These are phyloP conservation scores for Penicillium sumatraense DNA, from an alignment of 2,329 filamentous ascomycete genomes.

Conservation along the genomic window DNA sequence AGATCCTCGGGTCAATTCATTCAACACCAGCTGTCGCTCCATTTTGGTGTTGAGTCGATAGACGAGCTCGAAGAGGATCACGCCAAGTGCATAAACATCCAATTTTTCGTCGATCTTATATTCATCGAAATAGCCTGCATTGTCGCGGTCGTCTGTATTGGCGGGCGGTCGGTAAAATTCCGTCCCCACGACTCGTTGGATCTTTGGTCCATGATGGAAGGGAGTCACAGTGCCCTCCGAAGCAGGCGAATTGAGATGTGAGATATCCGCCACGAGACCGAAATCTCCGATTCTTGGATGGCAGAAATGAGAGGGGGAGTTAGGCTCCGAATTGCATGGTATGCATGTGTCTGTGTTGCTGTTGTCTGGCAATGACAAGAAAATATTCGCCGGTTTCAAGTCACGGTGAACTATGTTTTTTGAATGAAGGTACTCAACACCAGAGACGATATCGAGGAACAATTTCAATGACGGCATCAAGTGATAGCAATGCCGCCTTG, in stretches of 20 bases:
- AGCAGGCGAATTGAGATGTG: constrained; percentile 39
- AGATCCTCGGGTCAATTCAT: constrained; percentile 40
- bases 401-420: constrained; percentile 68
- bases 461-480: constrained; percentile 60
- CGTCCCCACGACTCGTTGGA: constrained; percentile 60
- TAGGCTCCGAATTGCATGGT: constrained; percentile 44
- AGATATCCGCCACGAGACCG: constrained; percentile 64
- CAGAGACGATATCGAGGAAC: constrained; percentile 64
- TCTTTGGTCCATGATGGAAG: constrained; percentile 24
- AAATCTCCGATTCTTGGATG: constrained; percentile 71
- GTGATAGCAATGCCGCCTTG: constrained; percentile 65
- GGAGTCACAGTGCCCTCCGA: constrained; percentile 25
- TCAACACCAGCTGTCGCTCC: constrained; percentile 51
- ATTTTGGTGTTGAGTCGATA: constrained; percentile 58
- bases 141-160: constrained; percentile 13
- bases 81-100: constrained; percentile 65
- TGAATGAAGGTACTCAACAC: constrained; percentile 67
- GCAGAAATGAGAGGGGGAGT: constrained; percentile 46
- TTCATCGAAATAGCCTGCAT: constrained; percentile 17
- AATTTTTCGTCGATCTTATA: constrained; percentile 55
- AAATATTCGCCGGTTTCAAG: constrained; percentile 71
- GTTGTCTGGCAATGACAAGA: constrained; percentile 58
- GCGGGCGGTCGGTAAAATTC: constrained; percentile 63
- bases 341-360: constrained; percentile 53
- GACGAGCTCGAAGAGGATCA: constrained; percentile 66